A percentile compares a stretch with the other conserved stretches of the same genome.
phyloP scores from a whole-genome alignment of 176 grass and related monocot genomes.

The Miscanthus lutarioriparius region DNA sequence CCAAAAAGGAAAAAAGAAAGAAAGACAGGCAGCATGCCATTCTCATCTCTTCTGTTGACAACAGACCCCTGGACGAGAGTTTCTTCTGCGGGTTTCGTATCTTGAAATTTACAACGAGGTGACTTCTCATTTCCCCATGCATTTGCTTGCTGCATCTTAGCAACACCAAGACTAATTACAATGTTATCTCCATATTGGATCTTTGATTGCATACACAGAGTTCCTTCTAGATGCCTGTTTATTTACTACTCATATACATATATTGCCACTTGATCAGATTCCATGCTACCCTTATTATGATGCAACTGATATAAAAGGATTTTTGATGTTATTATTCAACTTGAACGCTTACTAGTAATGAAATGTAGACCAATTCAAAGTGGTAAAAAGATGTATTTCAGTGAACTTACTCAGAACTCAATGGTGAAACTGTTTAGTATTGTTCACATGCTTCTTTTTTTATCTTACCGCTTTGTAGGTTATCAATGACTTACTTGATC shows the following conservation, averaged over 20 bases:
- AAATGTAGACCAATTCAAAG: conserved; percentile 19
- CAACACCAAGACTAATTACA: neutral
- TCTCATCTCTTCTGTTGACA: conserved; percentile 33
- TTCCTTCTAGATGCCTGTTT: conserved; percentile 17
- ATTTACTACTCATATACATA: conserved; percentile 12
- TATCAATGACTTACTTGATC: conserved; percentile 98
- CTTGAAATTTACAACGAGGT: conserved; percentile 99
- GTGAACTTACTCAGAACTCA: neutral
- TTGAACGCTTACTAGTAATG: neutral
- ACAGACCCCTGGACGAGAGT: conserved; percentile 95
- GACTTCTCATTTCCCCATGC: conserved; percentile 30
- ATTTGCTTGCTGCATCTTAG: conserved; percentile 29
- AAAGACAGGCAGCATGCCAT: conserved; percentile 35
- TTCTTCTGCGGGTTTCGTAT: conserved; percentile 98
- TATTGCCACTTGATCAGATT: neutral
- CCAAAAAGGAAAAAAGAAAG: no score
- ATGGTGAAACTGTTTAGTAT: neutral
- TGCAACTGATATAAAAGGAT: conserved; percentile 6
- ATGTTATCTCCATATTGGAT: neutral
- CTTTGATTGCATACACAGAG: conserved; percentile 13
- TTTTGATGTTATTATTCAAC: conserved; percentile 33
- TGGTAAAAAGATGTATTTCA: conserved; percentile 14
- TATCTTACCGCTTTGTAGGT: conserved; percentile 59
- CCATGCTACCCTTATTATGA: conserved; percentile 22
- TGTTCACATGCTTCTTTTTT: conserved; percentile 7